Percentiles rank a stretch among this genome's conserved stretches.
Conservation (phyloP, 2,329 filamentous ascomycete genomes). For the Botrytis porri region DNA sequence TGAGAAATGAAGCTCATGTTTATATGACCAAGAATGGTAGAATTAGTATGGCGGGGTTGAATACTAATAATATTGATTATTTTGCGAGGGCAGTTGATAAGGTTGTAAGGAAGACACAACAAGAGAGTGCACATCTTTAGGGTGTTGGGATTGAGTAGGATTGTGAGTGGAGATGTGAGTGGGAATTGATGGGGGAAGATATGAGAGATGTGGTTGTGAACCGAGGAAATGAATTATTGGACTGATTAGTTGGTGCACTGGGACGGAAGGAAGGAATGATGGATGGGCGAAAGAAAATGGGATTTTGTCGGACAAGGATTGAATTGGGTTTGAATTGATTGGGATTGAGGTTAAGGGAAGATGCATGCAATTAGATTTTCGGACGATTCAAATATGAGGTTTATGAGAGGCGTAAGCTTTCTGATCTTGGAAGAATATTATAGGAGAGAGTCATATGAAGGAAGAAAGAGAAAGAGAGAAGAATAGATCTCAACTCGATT, state of each 20-base stretch:
- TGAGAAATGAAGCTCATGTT: slow-evolving; percentile 69
- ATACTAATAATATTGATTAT: slow-evolving; percentile 88
- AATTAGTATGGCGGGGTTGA: slow-evolving; percentile 97
- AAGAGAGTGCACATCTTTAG: slow-evolving; percentile 19
- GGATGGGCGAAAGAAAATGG: neutral
- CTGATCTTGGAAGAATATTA: neutral
- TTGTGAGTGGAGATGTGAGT: no score
- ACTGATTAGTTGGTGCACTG: no score
- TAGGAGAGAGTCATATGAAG: neutral
- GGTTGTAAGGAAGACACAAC: slow-evolving; percentile 54
- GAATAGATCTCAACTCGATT: neutral
- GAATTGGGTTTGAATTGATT: neutral
- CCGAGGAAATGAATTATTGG: no score
- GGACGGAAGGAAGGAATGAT: neutral
- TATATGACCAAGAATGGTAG: slow-evolving; percentile 98
- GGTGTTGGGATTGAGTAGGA: neutral
- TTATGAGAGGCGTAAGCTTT: neutral
- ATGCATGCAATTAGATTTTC: neutral
- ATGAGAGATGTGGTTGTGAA: no score
- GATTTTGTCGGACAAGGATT: neutral
- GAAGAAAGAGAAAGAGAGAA: neutral
- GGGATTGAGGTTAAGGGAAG: neutral
- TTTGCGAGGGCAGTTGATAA: slow-evolving; percentile 86
- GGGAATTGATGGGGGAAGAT: no score
- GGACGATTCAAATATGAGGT: neutral